Evolutionary conservation across 306 rosid genomes (phyloP), one percentile per base, ranked within the genome.

Genomic region (Begonia loranthoides): DNA sequence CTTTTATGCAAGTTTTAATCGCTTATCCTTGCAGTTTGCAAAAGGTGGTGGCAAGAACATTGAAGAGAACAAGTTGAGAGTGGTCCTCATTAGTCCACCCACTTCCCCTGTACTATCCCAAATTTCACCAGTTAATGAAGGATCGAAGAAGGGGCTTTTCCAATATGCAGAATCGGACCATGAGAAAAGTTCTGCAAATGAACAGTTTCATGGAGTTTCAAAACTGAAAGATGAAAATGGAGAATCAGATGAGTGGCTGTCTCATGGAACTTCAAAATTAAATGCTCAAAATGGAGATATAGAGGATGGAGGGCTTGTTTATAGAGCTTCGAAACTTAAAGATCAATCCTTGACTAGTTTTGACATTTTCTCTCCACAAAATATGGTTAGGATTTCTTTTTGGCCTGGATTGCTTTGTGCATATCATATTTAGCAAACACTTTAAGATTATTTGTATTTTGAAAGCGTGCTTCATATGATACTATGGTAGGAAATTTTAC

Each of bases 61-160:
- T 51, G 94, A 80, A 78, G 94, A 82, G 74, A 75, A 78, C 66
- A 90, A 85, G 38, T 86, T 90, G 36, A 78, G 62, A 59, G 99
- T 90, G 40, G 57, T 73, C 66, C 88, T 90, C 19, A 55, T 68
- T 51, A 76, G 70, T 60, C 76, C 87, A 13, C 60, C 84, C 34
- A 55, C 83, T 55, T 73, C 94, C 10, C 94, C 94, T 5, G 82
- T 73, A 41, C 24, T 74, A 28, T 28, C 36, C 36, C 36, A 28
- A 28, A 8, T 28, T 57, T 73, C 81, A 53, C 85, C 85, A 55
- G 56, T 66, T 54, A 73, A 65, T 70, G 90, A 76, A 68, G 64
- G 60, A 45, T 65, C 52, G 49, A 74, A 70, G 62, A 73, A 76
- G 62, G 80, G 66, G 52, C 49, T 62, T 40, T 57, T 62, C 46